These are phyloP conservation scores for Podaxis mareebaensis DNA, from an alignment of 768 basidiomycete species.

Conservation along the genomic window DNA sequence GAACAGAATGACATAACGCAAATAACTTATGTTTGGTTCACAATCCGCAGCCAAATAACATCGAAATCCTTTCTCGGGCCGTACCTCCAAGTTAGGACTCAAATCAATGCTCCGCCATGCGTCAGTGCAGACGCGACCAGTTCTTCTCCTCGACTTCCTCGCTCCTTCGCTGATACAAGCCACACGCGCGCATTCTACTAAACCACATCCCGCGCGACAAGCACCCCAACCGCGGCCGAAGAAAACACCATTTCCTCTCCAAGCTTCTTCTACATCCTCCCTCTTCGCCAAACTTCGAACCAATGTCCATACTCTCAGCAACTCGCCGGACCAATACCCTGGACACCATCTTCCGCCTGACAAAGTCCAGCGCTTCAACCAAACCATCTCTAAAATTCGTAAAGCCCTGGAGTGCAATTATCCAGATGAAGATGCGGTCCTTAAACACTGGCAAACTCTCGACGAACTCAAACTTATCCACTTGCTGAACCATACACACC, in stretches of 20 bases:
- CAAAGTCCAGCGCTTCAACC: conserved; percentile 27
- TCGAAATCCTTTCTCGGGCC: not conserved
- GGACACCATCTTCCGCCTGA: conserved; percentile 16
- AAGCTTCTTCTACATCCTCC: conserved; percentile 5
- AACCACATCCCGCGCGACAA: not conserved
- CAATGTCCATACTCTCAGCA: not conserved
- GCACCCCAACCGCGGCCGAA: not conserved
- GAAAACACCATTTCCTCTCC: conserved; percentile 5
- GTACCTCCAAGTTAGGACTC: not conserved
- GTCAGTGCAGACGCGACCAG: conserved; percentile 2
- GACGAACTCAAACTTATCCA: conserved; percentile 43
- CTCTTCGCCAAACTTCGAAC: conserved; percentile 12
- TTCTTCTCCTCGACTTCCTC: conserved; percentile 10
- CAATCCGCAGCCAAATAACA: conserved; percentile 3
- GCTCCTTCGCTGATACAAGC: not conserved
- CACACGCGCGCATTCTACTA: not conserved
- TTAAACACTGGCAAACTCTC: conserved; percentile 43
- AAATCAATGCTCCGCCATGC: conserved; percentile 10
- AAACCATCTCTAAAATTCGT: conserved; percentile 38
- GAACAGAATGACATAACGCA: not conserved
- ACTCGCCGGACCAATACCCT: not conserved
- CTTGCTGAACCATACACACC: conserved; percentile 43
- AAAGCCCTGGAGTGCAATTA: conserved; percentile 30
- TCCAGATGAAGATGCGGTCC: conserved; percentile 31
- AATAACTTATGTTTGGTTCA: not conserved